These are phyloP conservation scores for Yamadazyma conglobata DNA, from an alignment of 1,139 yeast genomes.

Conservation along the genomic window DNA sequence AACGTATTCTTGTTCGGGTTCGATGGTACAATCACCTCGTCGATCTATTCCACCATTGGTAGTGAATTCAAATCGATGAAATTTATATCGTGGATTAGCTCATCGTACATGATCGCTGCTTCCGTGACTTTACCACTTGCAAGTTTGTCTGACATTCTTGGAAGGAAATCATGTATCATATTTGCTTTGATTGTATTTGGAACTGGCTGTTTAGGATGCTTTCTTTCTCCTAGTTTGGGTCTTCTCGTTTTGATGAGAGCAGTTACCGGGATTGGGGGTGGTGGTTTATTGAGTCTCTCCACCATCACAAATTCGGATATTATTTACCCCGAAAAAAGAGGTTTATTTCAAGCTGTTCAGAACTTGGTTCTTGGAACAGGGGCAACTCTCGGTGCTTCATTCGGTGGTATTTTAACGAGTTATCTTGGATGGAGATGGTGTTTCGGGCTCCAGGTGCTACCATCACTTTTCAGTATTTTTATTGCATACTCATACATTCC, in stretches of 20 bases:
- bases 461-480: slow-evolving; percentile 17
- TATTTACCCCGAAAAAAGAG: slow-evolving; percentile 24
- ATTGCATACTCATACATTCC: slow-evolving; percentile 17
- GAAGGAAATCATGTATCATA: slow-evolving; percentile 34
- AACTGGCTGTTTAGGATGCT: slow-evolving; percentile 32
- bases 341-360: slow-evolving; percentile 26
- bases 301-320: slow-evolving; percentile 30
- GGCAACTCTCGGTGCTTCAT: slow-evolving; percentile 24
- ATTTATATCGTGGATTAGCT: slow-evolving; percentile 30
- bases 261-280: slow-evolving; percentile 33
- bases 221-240: slow-evolving; percentile 16
- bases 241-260: slow-evolving; percentile 16
- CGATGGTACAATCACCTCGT: slow-evolving; percentile 36
- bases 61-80: slow-evolving; percentile 34
- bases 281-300: slow-evolving; percentile 26
- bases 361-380: slow-evolving; percentile 24
- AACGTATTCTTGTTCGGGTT: slow-evolving; percentile 29
- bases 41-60: slow-evolving; percentile 31
- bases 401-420: slow-evolving; percentile 22
- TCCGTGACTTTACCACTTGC: slow-evolving; percentile 40
- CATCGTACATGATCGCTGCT: slow-evolving; percentile 30
- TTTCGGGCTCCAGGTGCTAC: slow-evolving; percentile 17
- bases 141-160: slow-evolving; percentile 51
- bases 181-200: slow-evolving; percentile 21
- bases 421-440: slow-evolving; percentile 29